Percentiles rank a stretch among this genome's conserved stretches.
phyloP scores from a whole-genome alignment of 108 stramenopile species.

The Craspedostauros australis region DNA sequence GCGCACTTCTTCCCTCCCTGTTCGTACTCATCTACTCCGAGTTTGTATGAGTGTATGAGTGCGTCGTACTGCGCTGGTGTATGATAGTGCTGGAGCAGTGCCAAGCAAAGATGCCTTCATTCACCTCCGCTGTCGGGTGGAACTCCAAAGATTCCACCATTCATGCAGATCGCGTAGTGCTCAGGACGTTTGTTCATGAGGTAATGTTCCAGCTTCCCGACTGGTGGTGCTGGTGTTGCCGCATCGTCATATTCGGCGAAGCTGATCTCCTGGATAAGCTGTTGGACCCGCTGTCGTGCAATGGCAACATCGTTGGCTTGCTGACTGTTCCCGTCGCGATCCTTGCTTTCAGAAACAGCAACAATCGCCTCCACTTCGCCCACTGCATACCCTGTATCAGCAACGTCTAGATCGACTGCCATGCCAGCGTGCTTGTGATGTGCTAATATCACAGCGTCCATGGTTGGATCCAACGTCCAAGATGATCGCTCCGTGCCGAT shows the following conservation, averaged over 20 bases:
- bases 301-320: not conserved
- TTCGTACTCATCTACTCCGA: too few species aligned
- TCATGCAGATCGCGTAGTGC: constrained; percentile 27
- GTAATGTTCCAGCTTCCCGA: constrained; percentile 51
- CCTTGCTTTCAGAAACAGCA: not conserved
- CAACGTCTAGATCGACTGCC: constrained; percentile 41
- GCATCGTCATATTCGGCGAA: not conserved
- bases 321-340: not conserved
- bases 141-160: constrained; percentile 18
- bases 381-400: constrained; percentile 39
- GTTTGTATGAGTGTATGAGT: too few species aligned
- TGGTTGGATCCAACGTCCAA: constrained; percentile 23
- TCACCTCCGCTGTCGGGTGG: not conserved
- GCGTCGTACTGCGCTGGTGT: too few species aligned
- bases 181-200: constrained; percentile 26
- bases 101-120: not conserved
- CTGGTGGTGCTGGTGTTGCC: constrained; percentile 7
- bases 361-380: constrained; percentile 53
- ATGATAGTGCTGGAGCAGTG: too few species aligned
- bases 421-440: not conserved
- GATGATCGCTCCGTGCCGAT: constrained; percentile 37
- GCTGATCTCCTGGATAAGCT: constrained; percentile 13
- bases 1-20: too few species aligned
- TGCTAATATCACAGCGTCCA: not conserved
- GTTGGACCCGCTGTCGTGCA: constrained; percentile 3